Base-by-base conservation (phyloP, 345 rosid genomes). In the Euphorbia pulcherrima region DNA sequence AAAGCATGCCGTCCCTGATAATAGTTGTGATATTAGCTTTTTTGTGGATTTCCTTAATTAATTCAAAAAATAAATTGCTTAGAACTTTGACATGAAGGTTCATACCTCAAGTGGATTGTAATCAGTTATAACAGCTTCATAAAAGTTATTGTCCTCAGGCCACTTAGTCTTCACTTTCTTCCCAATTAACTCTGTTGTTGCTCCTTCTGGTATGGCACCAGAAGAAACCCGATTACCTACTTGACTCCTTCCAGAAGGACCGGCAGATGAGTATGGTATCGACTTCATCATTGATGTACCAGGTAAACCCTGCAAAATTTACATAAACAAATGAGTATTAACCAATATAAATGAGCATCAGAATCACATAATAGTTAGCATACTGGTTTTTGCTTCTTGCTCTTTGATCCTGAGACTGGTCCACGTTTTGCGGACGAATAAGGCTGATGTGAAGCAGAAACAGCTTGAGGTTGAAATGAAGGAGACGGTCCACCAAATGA, bases 91-190 rank as follows among this genome's bases (percentile, higher is more conserved):
- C 62, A 50, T 57, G 60, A 75, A 62, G 48, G 71, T 62, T 68
- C 62, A 62, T 56, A 87, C 97, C 88, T 89, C 86, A 48, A 54
- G 75, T 47, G 86, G 79, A 67, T 82, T 74, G 62, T 87, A 92
- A 67, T 82, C 83, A 54, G 89, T 83, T 78, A 92, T 92, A 67
- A 86, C 76, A 79, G 97, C 97, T 75, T 89, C 93, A 71, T 92
- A 89, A 69, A 92, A 92, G 76, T 86, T 85, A 81, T 92, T 92
- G 83, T 91, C 97, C 70, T 91, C 96, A 47, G 97, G 97, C 97
- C 97, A 91, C 70, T 85, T 83, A 50, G 93, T 92, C 84, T 79
- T 83, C 64, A 89, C 96, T 83, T 79, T 82, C 81, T 69, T 86
- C 66, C 96, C 96, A 66, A 92, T 35, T 61, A 83, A 74, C 60